A percentile compares a stretch with the other conserved stretches of the same genome.
These are phyloP conservation scores for Chenopodium formosanum DNA, from an alignment of 148 eudicot genomes.

Conservation along the genomic window DNA sequence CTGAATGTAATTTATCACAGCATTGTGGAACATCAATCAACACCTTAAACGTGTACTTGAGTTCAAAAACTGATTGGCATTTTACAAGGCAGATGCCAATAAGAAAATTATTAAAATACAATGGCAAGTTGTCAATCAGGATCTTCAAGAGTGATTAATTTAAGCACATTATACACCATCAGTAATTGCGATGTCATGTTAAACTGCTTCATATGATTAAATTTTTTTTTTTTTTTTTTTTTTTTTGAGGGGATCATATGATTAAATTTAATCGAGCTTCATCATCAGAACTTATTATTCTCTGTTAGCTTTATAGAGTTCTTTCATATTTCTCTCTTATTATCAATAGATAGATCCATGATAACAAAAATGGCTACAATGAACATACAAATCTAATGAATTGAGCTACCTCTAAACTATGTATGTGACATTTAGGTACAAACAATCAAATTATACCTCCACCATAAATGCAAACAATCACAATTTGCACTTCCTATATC, in stretches of 20 bases:
- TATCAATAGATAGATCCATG: neutral
- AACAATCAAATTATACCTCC: slow-evolving; percentile 14
- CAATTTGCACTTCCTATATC: neutral
- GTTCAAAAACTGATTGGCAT: slow-evolving; percentile 1
- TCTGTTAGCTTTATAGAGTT: neutral
- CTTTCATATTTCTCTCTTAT: too few species aligned
- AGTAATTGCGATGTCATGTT: neutral
- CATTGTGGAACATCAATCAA: neutral
- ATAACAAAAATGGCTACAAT: neutral
- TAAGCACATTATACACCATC: neutral
- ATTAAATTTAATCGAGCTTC: neutral
- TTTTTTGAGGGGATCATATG: too few species aligned
- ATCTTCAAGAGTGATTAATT: neutral
- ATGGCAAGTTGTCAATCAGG: neutral
- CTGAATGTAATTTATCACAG: neutral
- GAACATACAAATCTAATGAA: neutral
- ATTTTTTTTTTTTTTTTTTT: too few species aligned
- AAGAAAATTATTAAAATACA: neutral
- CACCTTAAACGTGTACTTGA: neutral
- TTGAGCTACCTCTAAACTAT: neutral
- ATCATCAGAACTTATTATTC: neutral
- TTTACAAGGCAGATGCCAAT: neutral
- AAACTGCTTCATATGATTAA: neutral
- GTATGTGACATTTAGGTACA: neutral
- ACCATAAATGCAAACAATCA: neutral